Conservation (phyloP, 2,329 filamentous ascomycete species). For the Colletotrichum sp. region DNA sequence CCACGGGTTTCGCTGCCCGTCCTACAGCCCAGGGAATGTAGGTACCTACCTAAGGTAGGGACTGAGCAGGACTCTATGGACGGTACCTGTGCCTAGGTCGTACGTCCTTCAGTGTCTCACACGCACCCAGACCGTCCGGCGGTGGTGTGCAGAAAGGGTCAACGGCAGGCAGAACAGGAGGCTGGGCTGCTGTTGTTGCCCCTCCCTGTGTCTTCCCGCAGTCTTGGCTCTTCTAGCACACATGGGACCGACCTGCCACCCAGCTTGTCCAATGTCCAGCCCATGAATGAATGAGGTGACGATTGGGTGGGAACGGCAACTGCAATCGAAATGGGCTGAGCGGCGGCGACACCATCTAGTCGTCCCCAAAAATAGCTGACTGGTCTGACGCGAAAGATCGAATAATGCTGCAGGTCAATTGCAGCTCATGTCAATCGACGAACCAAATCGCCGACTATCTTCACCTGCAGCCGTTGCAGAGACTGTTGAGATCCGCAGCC, state of each 20-base stretch:
- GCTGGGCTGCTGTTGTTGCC: not conserved
- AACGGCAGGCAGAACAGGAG: not conserved
- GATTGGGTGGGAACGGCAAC: not conserved
- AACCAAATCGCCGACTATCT: not conserved
- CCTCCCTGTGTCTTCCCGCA: not conserved
- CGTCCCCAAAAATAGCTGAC: slow-evolving; percentile 1
- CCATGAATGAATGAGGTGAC: not conserved
- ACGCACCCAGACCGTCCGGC: not conserved
- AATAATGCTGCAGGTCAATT: not conserved
- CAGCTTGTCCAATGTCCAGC: not conserved
- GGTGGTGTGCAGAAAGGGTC: not conserved
- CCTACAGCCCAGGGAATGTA: not conserved
- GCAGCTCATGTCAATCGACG: not conserved
- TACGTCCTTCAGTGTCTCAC: not conserved
- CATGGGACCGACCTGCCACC: not conserved
- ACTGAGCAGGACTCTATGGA: not conserved
- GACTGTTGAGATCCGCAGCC: not conserved
- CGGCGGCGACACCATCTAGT: not conserved
- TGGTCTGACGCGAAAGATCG: not conserved
- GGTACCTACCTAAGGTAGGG: not conserved
- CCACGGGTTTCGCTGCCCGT: not conserved
- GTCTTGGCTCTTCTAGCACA: not conserved
- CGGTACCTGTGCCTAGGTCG: not conserved
- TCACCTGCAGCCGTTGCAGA: not conserved
- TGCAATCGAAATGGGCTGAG: not conserved